Evolutionary conservation across 2,329 filamentous ascomycete species (phyloP).

Genomic region (Pyricularia sp.): DNA sequence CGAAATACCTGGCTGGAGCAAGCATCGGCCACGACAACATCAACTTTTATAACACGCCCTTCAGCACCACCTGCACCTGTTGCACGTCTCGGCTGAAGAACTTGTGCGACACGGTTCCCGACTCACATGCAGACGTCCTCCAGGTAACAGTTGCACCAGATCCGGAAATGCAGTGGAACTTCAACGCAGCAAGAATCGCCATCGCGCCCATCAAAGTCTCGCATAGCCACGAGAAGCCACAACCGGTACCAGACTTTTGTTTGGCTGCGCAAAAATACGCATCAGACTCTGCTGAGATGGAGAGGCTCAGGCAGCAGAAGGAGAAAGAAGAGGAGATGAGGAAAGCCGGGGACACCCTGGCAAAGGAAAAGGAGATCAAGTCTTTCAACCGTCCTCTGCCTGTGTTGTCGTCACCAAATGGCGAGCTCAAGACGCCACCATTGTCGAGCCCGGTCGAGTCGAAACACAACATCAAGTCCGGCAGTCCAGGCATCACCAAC

Average conservation of each 20-base stretch:
- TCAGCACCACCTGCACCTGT: conserved; percentile 9
- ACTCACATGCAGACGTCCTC: conserved; percentile 1
- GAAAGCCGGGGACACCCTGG: background rate
- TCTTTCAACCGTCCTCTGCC: background rate
- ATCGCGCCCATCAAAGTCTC: conserved; percentile 5
- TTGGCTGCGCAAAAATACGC: background rate
- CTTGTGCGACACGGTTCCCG: conserved; percentile 7
- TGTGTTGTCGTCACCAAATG: background rate
- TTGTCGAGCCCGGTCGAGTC: background rate
- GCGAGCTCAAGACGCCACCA: background rate
- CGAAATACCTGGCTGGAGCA: conserved; percentile 9
- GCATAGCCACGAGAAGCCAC: background rate
- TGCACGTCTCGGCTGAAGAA: background rate
- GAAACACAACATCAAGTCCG: background rate
- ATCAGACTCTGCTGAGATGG: background rate
- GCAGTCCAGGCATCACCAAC: background rate
- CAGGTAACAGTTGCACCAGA: background rate
- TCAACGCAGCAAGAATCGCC: conserved; percentile 6
- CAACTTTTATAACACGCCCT: conserved; percentile 10
- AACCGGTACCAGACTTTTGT: background rate
- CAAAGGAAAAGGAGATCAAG: background rate
- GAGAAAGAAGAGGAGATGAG: background rate
- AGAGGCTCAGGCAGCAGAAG: background rate
- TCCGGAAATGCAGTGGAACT: conserved; percentile 9
- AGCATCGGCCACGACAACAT: conserved; percentile 6